A percentile compares a stretch with the other conserved stretches of the same genome.
phyloP scores from a whole-genome alignment of 306 rosid genomes.

The barrel medic (Medicago truncatula) region MtrunA17r5.0-ANR NC_053042.1:54064501-54065000 shows the following conservation, averaged over 20 bases:
- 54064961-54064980: no score
- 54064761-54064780: no score
- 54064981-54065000: no score
- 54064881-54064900: not conserved
- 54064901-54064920: not conserved
- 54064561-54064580: constrained; percentile 56
- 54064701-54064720: constrained; percentile 20
- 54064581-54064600: constrained; percentile 52
- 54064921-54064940: no score
- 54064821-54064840: constrained; percentile 36
- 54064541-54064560: constrained; percentile 53
- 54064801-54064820: constrained; percentile 20
- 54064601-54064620: constrained; percentile 55
- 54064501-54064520: constrained; percentile 52
- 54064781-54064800: not conserved
- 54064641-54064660: not conserved
- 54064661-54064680: constrained; percentile 1
- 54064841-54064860: constrained; percentile 31
- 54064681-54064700: constrained; percentile 32
- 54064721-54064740: not conserved
- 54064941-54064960: no score
- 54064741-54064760: not conserved
- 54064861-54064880: constrained; percentile 20
- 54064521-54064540: constrained; percentile 51
- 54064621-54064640: constrained; percentile 31